Evolutionary conservation across 352 stramenopile species (phyloP), one percentile per base, ranked within the genome.

Genomic region (Phytophthora pluvialis): DNA sequence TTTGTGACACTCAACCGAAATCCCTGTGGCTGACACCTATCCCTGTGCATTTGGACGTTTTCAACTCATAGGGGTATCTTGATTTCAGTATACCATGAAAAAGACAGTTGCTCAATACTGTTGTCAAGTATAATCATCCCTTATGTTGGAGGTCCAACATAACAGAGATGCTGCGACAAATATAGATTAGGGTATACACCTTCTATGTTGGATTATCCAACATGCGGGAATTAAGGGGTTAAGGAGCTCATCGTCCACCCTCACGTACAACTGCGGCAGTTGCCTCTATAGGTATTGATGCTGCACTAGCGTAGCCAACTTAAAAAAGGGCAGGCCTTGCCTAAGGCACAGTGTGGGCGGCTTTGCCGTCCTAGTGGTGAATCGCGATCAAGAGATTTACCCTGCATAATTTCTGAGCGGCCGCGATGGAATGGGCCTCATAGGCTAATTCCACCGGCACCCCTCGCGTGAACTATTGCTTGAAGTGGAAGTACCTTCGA

Each of bases 321-420:
- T 18, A 78, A 75, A 78, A 76, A 78, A 78, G 70, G 70, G 70
- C 70, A 78, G 70, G 64, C 70, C 66, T 73, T 73, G 43, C 40
- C 52, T 69, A 64, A 69, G 70, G 65, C 65, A 58, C 65, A 70
- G 28, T 44, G 58, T 57, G 59, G 55, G 33, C 21, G 42, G 46
- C 32, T 49, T 13, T 52, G 60, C 46, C 46, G 44, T 50, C 33
- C 50, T 70, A 76, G 78, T 79, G 81, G 78, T 81, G 81, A 90
- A 90, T 90, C 81, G 81, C 64, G 76, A 90, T 90, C 81, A 88
- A 68, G 80, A 90, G 81, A 90, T 90, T 90, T 90, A 78, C 77
- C 71, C 81, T 89, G 74, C 81, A 78, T 72, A 90, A 90, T 90
- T 88, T 90, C 73, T 90, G 68, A 66, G 39, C 39, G 51, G 62